Evolutionary conservation across 1,284 basidiomycete genomes (phyloP).

Genomic region (Schizophyllum amplum): DNA sequence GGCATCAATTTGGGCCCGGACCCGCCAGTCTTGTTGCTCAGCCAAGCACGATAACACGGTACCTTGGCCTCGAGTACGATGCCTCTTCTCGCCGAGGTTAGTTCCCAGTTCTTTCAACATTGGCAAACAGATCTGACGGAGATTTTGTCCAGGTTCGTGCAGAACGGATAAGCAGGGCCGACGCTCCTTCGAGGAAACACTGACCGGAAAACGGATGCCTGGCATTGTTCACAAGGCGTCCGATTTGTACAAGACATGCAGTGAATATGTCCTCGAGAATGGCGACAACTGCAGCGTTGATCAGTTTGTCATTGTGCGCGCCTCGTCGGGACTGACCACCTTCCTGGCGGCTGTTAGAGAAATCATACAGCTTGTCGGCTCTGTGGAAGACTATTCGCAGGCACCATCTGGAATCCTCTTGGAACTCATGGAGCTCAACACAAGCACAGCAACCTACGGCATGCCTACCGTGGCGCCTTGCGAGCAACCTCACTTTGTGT

Average conservation of each 20-base stretch:
- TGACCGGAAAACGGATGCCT: not conserved
- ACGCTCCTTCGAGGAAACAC: not conserved
- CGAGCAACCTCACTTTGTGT: not conserved
- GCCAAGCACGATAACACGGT: constrained; percentile 1
- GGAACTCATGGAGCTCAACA: not conserved
- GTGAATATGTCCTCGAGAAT: not conserved
- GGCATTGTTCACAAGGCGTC: not conserved
- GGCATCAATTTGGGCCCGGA: too few relatives aligned
- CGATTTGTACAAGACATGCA: not conserved
- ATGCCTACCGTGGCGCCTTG: constrained; percentile 6
- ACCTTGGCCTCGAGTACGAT: constrained; percentile 3
- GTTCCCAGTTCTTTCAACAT: not conserved
- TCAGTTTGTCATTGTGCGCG: constrained; percentile 4
- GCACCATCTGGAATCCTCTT: constrained; percentile 1
- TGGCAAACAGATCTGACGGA: too few relatives aligned
- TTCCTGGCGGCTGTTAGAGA: constrained; percentile 5
- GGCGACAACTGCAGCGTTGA: constrained; percentile 5
- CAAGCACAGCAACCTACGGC: not conserved
- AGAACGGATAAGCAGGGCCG: not conserved
- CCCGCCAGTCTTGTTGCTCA: too few relatives aligned
- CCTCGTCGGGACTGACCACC: not conserved
- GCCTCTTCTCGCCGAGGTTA: not conserved
- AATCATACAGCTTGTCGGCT: constrained; percentile 3
- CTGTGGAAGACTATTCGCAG: not conserved
- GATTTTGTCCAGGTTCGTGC: not conserved